Evolutionary conservation across 106 monocot genomes (phyloP).

Genomic region (Dendrobium nobile): DNA sequence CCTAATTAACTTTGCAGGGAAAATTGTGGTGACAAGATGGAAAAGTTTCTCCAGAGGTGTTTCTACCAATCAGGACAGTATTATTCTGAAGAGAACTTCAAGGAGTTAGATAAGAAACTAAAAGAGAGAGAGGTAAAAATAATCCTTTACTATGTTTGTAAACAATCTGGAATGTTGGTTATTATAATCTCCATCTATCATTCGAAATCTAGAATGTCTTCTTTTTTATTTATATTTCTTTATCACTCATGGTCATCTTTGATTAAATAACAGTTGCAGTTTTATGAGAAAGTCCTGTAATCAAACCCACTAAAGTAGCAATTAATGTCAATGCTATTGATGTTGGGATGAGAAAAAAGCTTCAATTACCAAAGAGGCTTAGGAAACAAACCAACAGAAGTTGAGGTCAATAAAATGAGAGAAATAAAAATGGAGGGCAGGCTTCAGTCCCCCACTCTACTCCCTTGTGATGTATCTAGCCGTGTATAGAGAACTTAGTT

Average conservation of each 20-base stretch:
- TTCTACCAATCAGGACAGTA: constrained; percentile 83
- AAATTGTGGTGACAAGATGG: constrained; percentile 78
- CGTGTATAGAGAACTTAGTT: too few species aligned
- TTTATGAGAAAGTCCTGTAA: not conserved
- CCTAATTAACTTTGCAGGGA: constrained; percentile 23
- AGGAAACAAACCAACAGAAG: too few species aligned
- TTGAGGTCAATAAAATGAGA: too few species aligned
- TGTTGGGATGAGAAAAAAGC: too few species aligned
- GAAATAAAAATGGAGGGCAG: too few species aligned
- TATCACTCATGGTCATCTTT: not conserved
- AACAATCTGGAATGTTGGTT: not conserved
- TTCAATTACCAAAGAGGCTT: too few species aligned
- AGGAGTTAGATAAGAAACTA: constrained; percentile 56
- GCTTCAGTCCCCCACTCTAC: too few species aligned
- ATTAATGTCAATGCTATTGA: too few species aligned
- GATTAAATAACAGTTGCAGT: not conserved
- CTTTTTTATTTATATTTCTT: not conserved
- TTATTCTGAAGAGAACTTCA: constrained; percentile 52
- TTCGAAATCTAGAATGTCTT: too few species aligned
- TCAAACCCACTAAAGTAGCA: not conserved
- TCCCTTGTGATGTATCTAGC: too few species aligned
- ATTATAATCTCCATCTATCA: too few species aligned
- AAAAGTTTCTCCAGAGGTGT: constrained; percentile 68
- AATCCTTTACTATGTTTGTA: not conserved
- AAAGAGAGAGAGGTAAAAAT: constrained; percentile 54